A percentile compares a stretch with the other conserved stretches of the same genome.
phyloP scores from a whole-genome alignment of 805 yeast genomes.

The Monosporozyma servazzii region DNA sequence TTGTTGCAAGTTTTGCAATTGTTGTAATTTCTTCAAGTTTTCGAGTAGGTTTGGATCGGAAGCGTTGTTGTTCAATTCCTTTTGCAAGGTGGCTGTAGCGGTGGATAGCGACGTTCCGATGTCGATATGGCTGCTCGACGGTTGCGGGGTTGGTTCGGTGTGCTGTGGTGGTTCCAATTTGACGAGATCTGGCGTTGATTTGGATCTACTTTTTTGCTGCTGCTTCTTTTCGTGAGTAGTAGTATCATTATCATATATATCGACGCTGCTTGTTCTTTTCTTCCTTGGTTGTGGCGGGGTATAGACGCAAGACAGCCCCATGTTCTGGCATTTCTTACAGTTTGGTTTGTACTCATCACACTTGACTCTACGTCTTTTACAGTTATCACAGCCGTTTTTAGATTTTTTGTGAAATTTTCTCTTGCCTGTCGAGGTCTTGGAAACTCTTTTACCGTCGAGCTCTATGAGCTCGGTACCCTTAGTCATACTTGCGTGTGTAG shows the following conservation, averaged over 20 bases:
- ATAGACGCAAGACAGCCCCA: slow-evolving; percentile 72
- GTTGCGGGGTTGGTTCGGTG: background rate
- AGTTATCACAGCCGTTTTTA: slow-evolving; percentile 79
- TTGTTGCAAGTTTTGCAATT: slow-evolving; percentile 20
- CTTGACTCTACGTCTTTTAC: slow-evolving; percentile 82
- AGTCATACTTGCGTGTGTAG: background rate
- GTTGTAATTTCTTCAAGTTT: slow-evolving; percentile 18
- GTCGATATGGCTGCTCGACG: background rate
- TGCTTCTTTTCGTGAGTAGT: no score
- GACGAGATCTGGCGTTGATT: background rate
- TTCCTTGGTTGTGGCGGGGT: slow-evolving; percentile 7
- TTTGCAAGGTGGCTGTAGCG: background rate
- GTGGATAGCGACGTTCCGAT: background rate
- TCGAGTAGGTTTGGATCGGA: slow-evolving; percentile 6
- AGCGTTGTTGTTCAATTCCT: background rate
- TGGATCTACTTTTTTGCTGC: background rate
- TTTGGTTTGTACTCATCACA: slow-evolving; percentile 82
- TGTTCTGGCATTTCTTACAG: slow-evolving; percentile 69
- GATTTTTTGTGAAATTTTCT: slow-evolving; percentile 86
- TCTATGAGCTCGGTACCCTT: slow-evolving; percentile 25
- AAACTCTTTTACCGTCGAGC: slow-evolving; percentile 33
- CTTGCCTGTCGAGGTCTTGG: slow-evolving; percentile 50
- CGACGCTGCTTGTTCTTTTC: background rate
- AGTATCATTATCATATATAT: background rate
- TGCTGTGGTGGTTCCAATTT: background rate